Base-by-base conservation (phyloP, 352 stramenopile species). In the Thraustochytrium striatum region DNA sequence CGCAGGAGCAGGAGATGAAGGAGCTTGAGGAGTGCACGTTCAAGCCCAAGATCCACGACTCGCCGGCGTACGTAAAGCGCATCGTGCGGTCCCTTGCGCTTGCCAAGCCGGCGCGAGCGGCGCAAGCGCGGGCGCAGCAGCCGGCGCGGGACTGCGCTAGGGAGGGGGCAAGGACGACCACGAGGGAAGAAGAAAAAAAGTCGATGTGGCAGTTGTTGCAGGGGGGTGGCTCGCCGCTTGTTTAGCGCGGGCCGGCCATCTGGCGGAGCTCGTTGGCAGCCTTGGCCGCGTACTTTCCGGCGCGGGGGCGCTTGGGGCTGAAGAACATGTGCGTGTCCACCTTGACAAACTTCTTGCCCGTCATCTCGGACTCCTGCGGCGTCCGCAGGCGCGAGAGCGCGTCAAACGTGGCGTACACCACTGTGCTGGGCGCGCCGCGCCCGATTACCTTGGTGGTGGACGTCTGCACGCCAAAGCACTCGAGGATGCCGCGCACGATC, bases 21-120 rank as follows among this genome's bases (percentile, higher is more conserved):
- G 61, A 84, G 81, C 65, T 86, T 33, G 72, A 72, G 2, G 83
- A 87, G 44, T 85, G 70, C 72, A 87, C 84, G 41, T 87, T 87
- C 72, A 33, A 58, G 35, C 84, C 84, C 3, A 25, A 85, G 58
- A 85, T 82, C n/a, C 84, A 84, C 59, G 83, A 87, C 35, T 79
- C 82, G 50, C 84, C 84, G 11, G 72, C 62, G 0, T 87, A 87
- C 79, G 82, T 87, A 33, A 87, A 86, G 65, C 81, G 84, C 44
- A 87, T 87, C 47, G 84, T 84, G 13, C 68, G 79, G 32, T 80
- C 59, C 33, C 85, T 87, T 73, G 84, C 84, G 9, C 65, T 87
- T 3, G 65, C 65, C n/a, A 72, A 61, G 36, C 65, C 65, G 16
- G 52, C 65, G 21, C 65, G 52, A 8, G 52, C 41, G 7, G 62